Base-by-base conservation (phyloP, 352 stramenopile species). In the Pythium apleroticum region DNA sequence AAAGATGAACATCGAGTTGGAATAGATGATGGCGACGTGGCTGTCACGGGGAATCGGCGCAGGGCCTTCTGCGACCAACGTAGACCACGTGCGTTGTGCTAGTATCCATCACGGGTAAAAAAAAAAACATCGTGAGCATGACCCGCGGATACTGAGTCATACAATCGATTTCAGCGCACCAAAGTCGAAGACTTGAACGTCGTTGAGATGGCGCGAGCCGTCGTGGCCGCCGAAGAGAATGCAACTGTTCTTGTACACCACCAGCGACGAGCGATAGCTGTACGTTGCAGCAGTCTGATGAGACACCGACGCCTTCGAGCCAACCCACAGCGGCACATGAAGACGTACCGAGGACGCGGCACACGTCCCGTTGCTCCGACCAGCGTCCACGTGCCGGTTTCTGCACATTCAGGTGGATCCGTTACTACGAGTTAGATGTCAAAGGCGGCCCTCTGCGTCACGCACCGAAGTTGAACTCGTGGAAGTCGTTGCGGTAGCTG, bases 171-270 rank as follows among this genome's bases (percentile, higher is more conserved):
- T 39, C 19, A 8, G 31, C 57, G 14, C 78, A 81, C 92, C 80
- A 66, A 99, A 98, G 70, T 99, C 93, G 78, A 98, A 99, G 1
- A 98, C 78, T 75, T 99, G 92, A 5, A 98, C 95, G 71, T 99
- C 96, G 49, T 98, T 97, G 20, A 99, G 80, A 71, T 99, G 96
- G n/a, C 96, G 77, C 20, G 95, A 99, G 0, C 97, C 97, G 72
- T 99, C 97, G 74, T 99, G 97, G 1, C 97, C 97, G 15, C 97
- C 97, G 80, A 98, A 99, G 8, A 99, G 76, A 67, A 99, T 77
- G 57, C 84, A 98, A 62, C 95, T 98, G 66, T 88, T 87, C 57
- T 98, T 97, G 69, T 95, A 80, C 65, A 98, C 84, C 8, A 97
- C 91, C 53, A 97, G 85, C 17, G 89, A 97, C 0, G 95, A 98